Percentiles rank a stretch among this genome's conserved stretches.
phyloP scores from a whole-genome alignment of 805 yeast genomes.

The Vanderwaltozyma verrucispora region DNA sequence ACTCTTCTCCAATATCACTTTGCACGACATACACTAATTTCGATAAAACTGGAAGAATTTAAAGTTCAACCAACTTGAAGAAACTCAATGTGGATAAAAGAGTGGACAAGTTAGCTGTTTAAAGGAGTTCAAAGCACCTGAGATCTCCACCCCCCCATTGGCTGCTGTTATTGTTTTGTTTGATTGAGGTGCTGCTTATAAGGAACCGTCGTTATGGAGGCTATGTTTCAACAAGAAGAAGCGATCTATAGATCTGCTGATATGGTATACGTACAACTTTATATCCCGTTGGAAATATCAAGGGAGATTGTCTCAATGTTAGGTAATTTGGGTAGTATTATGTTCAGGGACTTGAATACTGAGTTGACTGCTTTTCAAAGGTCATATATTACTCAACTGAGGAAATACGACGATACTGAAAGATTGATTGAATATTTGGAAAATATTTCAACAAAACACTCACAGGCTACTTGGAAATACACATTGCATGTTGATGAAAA shows the following conservation, averaged over 20 bases:
- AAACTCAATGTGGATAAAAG: no score
- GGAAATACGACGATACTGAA: slow-evolving; percentile 71
- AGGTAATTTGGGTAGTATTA: slow-evolving; percentile 79
- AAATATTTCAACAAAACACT: slow-evolving; percentile 38
- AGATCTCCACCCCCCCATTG: no score
- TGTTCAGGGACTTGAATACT: slow-evolving; percentile 80
- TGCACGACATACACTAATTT: no score
- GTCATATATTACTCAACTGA: slow-evolving; percentile 76
- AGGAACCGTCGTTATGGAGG: background rate
- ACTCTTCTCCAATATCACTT: no score
- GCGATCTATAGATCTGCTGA: slow-evolving; percentile 69
- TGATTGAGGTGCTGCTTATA: background rate
- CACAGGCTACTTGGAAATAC: slow-evolving; percentile 29
- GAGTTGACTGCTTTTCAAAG: slow-evolving; percentile 83
- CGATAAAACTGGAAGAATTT: no score
- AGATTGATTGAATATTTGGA: slow-evolving; percentile 54
- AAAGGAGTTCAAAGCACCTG: no score
- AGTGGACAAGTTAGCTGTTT: no score
- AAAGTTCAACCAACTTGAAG: no score
- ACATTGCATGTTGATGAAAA: slow-evolving; percentile 25
- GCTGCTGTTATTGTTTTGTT: no score
- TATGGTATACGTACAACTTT: slow-evolving; percentile 88
- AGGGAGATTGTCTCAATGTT: slow-evolving; percentile 73
- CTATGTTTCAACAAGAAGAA: slow-evolving; percentile 21
- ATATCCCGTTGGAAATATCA: slow-evolving; percentile 74